A percentile compares a stretch with the other conserved stretches of the same genome.
These are phyloP conservation scores for Boletus holoroseus DNA, from an alignment of 1,284 basidiomycete genomes.

Conservation along the genomic window DNA sequence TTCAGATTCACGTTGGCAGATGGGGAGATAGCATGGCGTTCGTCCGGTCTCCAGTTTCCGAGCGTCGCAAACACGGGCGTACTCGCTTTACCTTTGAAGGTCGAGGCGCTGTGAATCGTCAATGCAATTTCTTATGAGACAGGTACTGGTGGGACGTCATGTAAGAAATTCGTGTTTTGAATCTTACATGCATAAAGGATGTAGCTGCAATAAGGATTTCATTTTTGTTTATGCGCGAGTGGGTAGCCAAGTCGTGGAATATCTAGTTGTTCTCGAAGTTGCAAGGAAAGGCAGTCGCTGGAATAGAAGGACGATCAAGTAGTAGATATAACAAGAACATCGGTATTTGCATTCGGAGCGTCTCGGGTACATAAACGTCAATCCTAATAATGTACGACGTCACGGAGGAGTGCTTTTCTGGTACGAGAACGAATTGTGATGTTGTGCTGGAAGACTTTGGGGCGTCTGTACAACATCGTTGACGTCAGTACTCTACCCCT, in stretches of 20 bases:
- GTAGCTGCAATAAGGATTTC: not conserved
- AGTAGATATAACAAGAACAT: not conserved
- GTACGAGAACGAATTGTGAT: not conserved
- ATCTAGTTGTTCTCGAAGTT: no score
- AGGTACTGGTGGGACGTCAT: not conserved
- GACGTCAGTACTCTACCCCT: not conserved
- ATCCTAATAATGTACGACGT: not conserved
- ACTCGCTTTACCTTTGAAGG: conserved; percentile 3
- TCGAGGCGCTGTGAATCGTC: not conserved
- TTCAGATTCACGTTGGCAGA: conserved; percentile 3
- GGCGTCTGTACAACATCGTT: not conserved
- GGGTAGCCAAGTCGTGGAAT: no score
- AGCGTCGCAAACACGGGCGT: not conserved
- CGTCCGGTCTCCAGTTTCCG: conserved; percentile 8
- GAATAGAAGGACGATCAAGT: not conserved
- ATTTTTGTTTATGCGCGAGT: not conserved
- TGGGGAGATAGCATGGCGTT: conserved; percentile 3
- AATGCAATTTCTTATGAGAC: not conserved
- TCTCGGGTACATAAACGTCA: not conserved
- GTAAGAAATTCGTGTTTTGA: not conserved
- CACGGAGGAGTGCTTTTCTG: not conserved
- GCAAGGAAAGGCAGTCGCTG: no score
- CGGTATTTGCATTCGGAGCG: not conserved
- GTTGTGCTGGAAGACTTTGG: conserved; percentile 1
- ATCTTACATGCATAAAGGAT: no score